Percentiles rank a stretch among this genome's conserved stretches.
Conservation (phyloP, 2,329 filamentous ascomycete species). For the Rhexocercosporidium sp. region DNA sequence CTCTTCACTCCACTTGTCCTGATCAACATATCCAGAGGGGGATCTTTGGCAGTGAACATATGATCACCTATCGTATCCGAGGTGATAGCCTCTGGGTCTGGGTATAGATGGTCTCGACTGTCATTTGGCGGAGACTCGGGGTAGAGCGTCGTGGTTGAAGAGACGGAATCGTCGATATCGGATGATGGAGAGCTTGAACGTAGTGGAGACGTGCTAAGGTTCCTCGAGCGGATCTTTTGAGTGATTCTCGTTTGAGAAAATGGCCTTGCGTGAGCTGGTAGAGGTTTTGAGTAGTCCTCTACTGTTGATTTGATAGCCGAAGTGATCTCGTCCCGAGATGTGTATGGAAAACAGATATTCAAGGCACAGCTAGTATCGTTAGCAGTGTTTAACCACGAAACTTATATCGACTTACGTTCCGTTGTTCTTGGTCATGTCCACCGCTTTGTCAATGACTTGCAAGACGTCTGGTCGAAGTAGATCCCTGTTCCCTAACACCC, state of each 20-base stretch:
- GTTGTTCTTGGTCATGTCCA: slow-evolving; percentile 86
- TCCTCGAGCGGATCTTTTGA: slow-evolving; percentile 79
- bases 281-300: slow-evolving; percentile 78
- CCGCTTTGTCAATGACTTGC: slow-evolving; percentile 84
- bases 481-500: slow-evolving; percentile 83
- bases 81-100: slow-evolving; percentile 89
- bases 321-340: slow-evolving; percentile 93
- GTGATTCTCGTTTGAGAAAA: slow-evolving; percentile 90
- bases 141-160: slow-evolving; percentile 61
- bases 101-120: slow-evolving; percentile 48
- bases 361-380: slow-evolving; percentile 61
- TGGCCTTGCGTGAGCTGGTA: slow-evolving; percentile 67
- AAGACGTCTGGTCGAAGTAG: slow-evolving; percentile 87
- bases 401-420: slow-evolving; percentile 61
- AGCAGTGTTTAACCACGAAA: slow-evolving; percentile 4
- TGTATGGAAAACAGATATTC: slow-evolving; percentile 98
- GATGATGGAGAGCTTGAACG: slow-evolving; percentile 53
- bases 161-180: slow-evolving; percentile 56
- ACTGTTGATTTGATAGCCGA: slow-evolving; percentile 88
- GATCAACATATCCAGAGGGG: slow-evolving; percentile 88
- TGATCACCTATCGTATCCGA: slow-evolving; percentile 81
- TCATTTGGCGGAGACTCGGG: slow-evolving; percentile 41
- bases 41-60: slow-evolving; percentile 85
- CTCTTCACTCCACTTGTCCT: slow-evolving; percentile 92
- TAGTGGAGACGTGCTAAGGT: slow-evolving; percentile 45